Conservation (phyloP, 306 rosid genomes). For the Dalbergia cultrata region DNA sequence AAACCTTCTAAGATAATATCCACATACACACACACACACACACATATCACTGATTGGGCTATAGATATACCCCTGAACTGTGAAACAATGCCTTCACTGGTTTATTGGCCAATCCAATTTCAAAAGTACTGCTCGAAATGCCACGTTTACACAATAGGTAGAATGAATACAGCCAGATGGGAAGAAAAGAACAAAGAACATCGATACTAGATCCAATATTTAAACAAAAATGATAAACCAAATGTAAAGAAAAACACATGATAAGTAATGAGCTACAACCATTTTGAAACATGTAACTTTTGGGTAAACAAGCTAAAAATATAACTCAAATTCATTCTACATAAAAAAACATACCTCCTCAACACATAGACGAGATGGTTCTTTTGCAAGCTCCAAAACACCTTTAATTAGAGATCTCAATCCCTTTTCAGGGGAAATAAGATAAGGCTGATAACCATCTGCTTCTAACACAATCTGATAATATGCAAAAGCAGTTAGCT, state of each 20-base stretch:
- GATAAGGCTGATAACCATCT: slow-evolving; percentile 99
- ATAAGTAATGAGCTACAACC: slow-evolving; percentile 2
- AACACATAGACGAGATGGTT: slow-evolving; percentile 97
- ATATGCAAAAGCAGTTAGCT: slow-evolving; percentile 29
- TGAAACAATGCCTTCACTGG: too few relatives aligned
- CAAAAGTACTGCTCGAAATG: neutral
- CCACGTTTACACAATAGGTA: slow-evolving; percentile 18
- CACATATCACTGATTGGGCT: too few relatives aligned
- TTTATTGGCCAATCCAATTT: too few relatives aligned
- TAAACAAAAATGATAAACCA: slow-evolving; percentile 5
- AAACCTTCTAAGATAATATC: too few relatives aligned
- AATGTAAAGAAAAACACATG: slow-evolving; percentile 5
- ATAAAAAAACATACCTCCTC: slow-evolving; percentile 77
- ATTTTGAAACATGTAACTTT: neutral
- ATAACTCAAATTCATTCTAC: slow-evolving; percentile 35
- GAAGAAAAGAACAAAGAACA: slow-evolving; percentile 8
- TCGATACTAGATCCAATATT: slow-evolving; percentile 17
- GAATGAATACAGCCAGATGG: slow-evolving; percentile 19
- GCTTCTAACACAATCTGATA: slow-evolving; percentile 97
- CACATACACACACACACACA: too few relatives aligned
- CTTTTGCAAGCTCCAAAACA: slow-evolving; percentile 97
- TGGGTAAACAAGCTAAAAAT: slow-evolving; percentile 13
- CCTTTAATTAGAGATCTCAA: slow-evolving; percentile 95
- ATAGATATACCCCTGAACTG: too few relatives aligned
- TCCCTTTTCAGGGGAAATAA: slow-evolving; percentile 98